Conservation (phyloP, 345 rosid species). For the Boechera divaricarpa region DNA sequence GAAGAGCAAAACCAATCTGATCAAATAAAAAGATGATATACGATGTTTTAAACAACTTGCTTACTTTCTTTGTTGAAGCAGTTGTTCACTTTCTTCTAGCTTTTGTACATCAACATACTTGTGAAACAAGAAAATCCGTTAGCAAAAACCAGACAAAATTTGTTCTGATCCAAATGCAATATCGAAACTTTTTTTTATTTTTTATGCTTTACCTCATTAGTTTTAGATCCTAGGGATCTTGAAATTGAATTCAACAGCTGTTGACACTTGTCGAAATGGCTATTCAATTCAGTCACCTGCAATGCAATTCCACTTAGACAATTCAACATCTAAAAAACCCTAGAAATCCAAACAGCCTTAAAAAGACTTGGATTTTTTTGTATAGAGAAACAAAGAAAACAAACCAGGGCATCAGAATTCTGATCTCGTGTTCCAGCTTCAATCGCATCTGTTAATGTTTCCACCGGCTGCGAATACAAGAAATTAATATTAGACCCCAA, state of each 20-base stretch:
- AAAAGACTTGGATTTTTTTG: not conserved
- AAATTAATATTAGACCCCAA: too few species aligned
- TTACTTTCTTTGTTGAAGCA: slow-evolving; percentile 73
- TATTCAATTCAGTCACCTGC: slow-evolving; percentile 66
- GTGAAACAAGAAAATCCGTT: not conserved
- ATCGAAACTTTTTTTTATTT: not conserved
- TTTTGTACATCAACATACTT: slow-evolving; percentile 74
- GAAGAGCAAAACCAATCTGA: slow-evolving; percentile 16
- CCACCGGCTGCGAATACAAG: slow-evolving; percentile 54
- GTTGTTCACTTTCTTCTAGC: slow-evolving; percentile 72
- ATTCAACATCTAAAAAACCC: slow-evolving; percentile 20
- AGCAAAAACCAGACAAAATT: not conserved
- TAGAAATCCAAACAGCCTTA: not conserved
- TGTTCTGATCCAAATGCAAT: not conserved
- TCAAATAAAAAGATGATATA: not conserved
- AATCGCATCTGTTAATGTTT: slow-evolving; percentile 65
- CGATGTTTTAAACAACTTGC: slow-evolving; percentile 18
- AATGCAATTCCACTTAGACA: not conserved
- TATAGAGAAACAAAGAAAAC: not conserved
- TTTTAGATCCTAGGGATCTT: slow-evolving; percentile 61
- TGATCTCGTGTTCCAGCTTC: slow-evolving; percentile 82
- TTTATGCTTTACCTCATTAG: slow-evolving; percentile 13
- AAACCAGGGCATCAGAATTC: slow-evolving; percentile 77
- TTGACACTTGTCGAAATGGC: slow-evolving; percentile 86
- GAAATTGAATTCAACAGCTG: slow-evolving; percentile 79